Evolutionary conservation across 169 alveolate genomes (phyloP), one percentile per base, ranked within the genome.

Genomic region (Eimeria necatrix): DNA sequence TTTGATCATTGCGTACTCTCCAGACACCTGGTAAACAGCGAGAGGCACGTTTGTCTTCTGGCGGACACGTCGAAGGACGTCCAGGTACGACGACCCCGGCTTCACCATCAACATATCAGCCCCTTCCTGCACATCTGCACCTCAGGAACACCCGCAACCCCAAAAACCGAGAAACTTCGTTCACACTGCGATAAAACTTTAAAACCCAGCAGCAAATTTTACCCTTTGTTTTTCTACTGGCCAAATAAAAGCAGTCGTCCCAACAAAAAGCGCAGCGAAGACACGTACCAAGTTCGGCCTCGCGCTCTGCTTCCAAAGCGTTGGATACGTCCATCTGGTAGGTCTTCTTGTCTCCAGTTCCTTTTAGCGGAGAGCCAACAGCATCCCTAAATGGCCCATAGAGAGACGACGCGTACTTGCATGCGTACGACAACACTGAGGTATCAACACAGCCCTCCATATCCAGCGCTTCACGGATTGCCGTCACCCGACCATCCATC

Each of bases 361-460:
- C 85, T 60, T 98, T 97, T 12, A 64, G 49, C 51, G 98, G 98
- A 24, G 98, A 96, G 26, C 94, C 96, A 73, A 98, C 96, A 16
- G 98, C 98, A 86, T 97, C 97, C 90, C 99, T 96, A 93, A 98
- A 98, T 18, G 99, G 99, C 46, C 98, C 98, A 83, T 98, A 98
- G 71, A 97, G 89, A 59, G 97, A 73, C 24, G 98, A 97, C 53
- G 98, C 96, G 94, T 97, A 98, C 93, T 98, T 98, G 95, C 98
- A 95, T 18, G 98, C 96, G 95, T 98, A 98, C 8, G 98, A 95
- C 96, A 98, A 96, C 51, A 98, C 96, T 56, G 80, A 59, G 16
- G 91, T 73, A 73, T 95, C 95, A 49, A 95, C 91, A 22, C 97
- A 94, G 24, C 96, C 95, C 51, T 95, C 83, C 93, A 93, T 93